A percentile compares a stretch with the other conserved stretches of the same genome.
These are phyloP conservation scores for Rubroboletus pulcherrimus DNA, from an alignment of 768 basidiomycete species.

Conservation along the genomic window DNA sequence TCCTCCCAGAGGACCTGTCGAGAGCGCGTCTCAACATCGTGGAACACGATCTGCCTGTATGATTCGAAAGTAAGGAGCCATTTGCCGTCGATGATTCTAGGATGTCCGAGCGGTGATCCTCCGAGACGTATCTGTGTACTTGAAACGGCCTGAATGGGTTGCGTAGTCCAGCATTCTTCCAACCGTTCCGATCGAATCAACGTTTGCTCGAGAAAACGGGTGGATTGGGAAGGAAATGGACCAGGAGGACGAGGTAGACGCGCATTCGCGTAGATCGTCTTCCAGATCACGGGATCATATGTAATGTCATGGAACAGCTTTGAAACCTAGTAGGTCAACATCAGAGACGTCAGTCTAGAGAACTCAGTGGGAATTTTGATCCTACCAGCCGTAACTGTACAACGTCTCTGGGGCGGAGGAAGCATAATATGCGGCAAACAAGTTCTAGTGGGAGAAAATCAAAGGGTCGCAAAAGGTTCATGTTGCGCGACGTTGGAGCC, in stretches of 20 bases:
- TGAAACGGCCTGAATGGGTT: conserved; percentile 1
- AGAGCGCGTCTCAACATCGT: not conserved
- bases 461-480: not conserved
- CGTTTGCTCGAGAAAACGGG: conserved; percentile 5
- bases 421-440: not conserved
- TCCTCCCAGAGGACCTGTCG: conserved; percentile 5
- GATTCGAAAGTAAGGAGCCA: conserved; percentile 5
- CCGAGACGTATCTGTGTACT: not conserved
- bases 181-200: conserved; percentile 3
- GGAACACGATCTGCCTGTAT: not conserved
- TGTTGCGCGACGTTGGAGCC: not conserved
- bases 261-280: conserved; percentile 1
- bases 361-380: not conserved
- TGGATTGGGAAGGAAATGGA: conserved; percentile 6
- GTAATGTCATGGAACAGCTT: conserved; percentile 2
- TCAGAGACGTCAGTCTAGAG: not conserved
- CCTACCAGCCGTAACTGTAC: not conserved
- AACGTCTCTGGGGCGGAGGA: not conserved
- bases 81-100: conserved; percentile 2
- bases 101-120: not conserved
- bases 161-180: conserved; percentile 4
- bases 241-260: conserved; percentile 4
- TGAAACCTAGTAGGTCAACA: not conserved
- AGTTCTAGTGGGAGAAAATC: not conserved
- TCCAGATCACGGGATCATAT: conserved; percentile 3